Evolutionary conservation across 352 stramenopile species (phyloP), one percentile per base, ranked within the genome.

Genomic region (Globisporangium cederbergense): DNA sequence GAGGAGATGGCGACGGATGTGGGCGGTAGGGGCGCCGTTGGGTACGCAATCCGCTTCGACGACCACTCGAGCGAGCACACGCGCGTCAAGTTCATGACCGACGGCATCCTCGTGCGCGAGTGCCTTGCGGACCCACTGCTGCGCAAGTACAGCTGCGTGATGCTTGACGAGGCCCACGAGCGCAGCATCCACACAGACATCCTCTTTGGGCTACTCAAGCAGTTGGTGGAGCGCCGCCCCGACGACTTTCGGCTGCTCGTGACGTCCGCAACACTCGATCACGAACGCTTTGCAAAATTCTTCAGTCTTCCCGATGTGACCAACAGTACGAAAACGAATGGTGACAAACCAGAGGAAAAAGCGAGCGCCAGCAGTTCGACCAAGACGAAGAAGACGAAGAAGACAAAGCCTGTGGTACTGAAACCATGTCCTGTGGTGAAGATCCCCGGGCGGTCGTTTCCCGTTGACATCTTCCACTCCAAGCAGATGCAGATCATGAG

Each of bases 41-140:
- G 97, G 11, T 99, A 99, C 68, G 88, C 91, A 30, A 98, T 99
- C 72, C 90, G 98, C 28, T 99, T 99, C 68, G 97, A 99, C 75
- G 98, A 98, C 60, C 83, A 89, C 38, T 79, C 76, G 47, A 77
- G 71, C 18, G 45, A 64, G 6, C 36, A 75, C 42, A 95, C 86
- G 36, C 73, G 77, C 25, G 74, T 98, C 61, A 96, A 97, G 72
- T 95, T 93, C 65, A 63, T 94, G 47, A 94, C 85, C 8, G 85
- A 95, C 64, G 87, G 85, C 67, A 78, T 95, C 52, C 69, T 95
- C 32, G 79, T 95, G 58, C 82, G 82, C 45, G 84, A 98, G 71
- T 93, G 79, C 61, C 70, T 97, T 18, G 56, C 53, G 9, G 90
- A 98, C 65, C 82, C 85, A 16, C 65, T 88, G 54, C 78, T 97